A percentile compares a stretch with the other conserved stretches of the same genome.
Conservation (phyloP, 31 red algal genomes). For the Odonthalia washingtoniensis region DNA sequence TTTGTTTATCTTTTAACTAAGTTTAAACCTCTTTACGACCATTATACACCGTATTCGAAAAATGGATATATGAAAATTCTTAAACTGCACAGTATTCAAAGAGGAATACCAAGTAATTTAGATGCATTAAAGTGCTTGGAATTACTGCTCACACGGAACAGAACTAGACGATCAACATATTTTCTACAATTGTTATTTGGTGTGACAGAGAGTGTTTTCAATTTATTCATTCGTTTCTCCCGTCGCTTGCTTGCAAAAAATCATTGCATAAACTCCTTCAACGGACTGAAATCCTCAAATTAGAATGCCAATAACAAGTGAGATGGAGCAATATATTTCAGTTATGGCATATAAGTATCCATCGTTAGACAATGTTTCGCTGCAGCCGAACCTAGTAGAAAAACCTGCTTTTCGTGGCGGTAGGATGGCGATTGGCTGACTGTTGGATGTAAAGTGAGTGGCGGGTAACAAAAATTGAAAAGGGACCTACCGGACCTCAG, state of each 20-base stretch:
- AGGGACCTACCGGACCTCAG: too few species aligned
- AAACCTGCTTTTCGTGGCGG: too few species aligned
- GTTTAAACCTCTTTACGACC: slow-evolving; percentile 27
- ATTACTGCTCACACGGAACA: slow-evolving; percentile 23
- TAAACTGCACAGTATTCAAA: not conserved
- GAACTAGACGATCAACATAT: slow-evolving; percentile 13
- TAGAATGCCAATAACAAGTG: slow-evolving; percentile 15
- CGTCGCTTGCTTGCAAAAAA: slow-evolving; percentile 20
- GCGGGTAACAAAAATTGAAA: too few species aligned
- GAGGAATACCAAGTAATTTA: not conserved
- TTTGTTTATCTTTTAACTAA: slow-evolving; percentile 17
- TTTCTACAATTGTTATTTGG: slow-evolving; percentile 24
- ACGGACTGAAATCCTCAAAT: not conserved
- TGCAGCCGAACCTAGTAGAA: too few species aligned
- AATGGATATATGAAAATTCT: slow-evolving; percentile 22
- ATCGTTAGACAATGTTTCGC: not conserved
- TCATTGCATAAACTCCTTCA: too few species aligned
- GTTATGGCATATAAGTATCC: not conserved
- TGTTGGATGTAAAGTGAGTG: too few species aligned
- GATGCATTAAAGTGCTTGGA: slow-evolving; percentile 7
- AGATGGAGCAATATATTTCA: not conserved
- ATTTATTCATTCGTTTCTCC: slow-evolving; percentile 26
- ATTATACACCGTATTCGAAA: slow-evolving; percentile 15
- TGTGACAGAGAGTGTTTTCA: slow-evolving; percentile 29
- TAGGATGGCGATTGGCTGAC: too few species aligned